phyloP scores from a whole-genome alignment of 352 stramenopile genomes.

The Pythium aquatile region DNA sequence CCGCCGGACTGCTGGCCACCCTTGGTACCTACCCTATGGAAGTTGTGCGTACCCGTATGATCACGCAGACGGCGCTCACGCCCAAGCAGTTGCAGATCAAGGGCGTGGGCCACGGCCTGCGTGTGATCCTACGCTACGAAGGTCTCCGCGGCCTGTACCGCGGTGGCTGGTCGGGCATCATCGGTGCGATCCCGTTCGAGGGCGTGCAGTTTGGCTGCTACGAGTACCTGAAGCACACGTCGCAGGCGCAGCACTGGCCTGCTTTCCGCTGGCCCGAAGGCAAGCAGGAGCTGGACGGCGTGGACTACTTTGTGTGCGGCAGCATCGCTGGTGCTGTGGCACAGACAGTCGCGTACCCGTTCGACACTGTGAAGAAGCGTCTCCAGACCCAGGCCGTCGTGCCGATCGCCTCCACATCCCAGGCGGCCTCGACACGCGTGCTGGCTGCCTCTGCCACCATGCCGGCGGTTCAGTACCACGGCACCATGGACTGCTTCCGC shows the following conservation, averaged over 20 bases:
- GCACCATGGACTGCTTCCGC: slow-evolving; percentile 75
- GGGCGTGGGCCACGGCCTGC: slow-evolving; percentile 54
- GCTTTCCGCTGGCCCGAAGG: slow-evolving; percentile 59
- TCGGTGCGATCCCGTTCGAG: slow-evolving; percentile 77
- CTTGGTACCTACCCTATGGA: slow-evolving; percentile 80
- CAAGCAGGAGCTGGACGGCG: slow-evolving; percentile 63
- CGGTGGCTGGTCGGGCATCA: slow-evolving; percentile 58
- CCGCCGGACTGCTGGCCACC: slow-evolving; percentile 65
- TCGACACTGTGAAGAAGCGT: slow-evolving; percentile 83
- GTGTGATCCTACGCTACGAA: slow-evolving; percentile 59
- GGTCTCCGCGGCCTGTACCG: slow-evolving; percentile 72
- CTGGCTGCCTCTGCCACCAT: neutral
- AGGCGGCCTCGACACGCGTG: neutral
- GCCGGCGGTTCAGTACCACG: slow-evolving; percentile 46
- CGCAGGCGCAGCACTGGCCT: slow-evolving; percentile 47
- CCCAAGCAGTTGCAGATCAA: slow-evolving; percentile 44
- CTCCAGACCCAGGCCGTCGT: slow-evolving; percentile 55
- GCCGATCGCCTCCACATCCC: neutral
- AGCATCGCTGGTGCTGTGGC: slow-evolving; percentile 67
- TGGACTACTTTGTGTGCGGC: slow-evolving; percentile 80
- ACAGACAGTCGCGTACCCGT: slow-evolving; percentile 84
- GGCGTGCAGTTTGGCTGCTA: slow-evolving; percentile 85
- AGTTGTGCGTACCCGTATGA: slow-evolving; percentile 80
- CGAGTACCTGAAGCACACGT: slow-evolving; percentile 70
- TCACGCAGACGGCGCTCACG: slow-evolving; percentile 48